Conservation (phyloP, 1,284 basidiomycete genomes). For the Ganoderma sinense region DNA sequence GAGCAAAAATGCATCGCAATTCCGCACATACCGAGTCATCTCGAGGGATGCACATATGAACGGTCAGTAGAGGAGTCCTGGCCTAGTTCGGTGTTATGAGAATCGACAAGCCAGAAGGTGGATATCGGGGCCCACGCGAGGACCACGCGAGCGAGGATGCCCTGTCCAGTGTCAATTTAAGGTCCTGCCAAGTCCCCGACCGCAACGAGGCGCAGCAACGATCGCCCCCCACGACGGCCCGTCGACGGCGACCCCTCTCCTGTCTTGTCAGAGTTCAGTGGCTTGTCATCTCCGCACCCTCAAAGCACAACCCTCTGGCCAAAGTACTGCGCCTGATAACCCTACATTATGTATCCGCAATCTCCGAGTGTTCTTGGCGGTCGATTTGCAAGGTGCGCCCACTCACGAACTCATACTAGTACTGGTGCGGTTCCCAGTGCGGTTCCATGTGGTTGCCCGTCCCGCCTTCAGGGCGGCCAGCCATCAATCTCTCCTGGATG, state of each 20-base stretch:
- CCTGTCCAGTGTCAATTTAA: too few relatives aligned
- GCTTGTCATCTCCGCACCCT: too few relatives aligned
- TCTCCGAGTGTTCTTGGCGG: not conserved
- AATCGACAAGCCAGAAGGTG: not conserved
- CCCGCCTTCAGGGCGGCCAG: too few relatives aligned
- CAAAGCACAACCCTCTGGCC: not conserved
- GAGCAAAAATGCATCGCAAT: not conserved
- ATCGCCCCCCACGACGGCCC: too few relatives aligned
- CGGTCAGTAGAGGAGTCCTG: not conserved
- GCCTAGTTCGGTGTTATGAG: too few relatives aligned
- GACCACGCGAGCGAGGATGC: conserved; percentile 2
- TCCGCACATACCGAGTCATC: not conserved
- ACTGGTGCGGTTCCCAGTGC: not conserved
- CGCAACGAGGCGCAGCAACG: not conserved
- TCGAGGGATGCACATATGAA: not conserved
- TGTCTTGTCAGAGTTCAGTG: too few relatives aligned
- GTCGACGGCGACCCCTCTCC: not conserved
- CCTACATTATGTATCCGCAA: not conserved
- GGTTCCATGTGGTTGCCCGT: not conserved
- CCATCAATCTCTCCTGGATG: not conserved
- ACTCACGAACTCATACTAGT: not conserved
- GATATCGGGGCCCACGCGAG: not conserved
- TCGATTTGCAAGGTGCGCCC: not conserved
- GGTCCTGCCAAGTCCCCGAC: not conserved
- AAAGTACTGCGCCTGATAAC: not conserved